Conservation (phyloP, 108 stramenopile species). For the Cyclotella kingstonii region DNA sequence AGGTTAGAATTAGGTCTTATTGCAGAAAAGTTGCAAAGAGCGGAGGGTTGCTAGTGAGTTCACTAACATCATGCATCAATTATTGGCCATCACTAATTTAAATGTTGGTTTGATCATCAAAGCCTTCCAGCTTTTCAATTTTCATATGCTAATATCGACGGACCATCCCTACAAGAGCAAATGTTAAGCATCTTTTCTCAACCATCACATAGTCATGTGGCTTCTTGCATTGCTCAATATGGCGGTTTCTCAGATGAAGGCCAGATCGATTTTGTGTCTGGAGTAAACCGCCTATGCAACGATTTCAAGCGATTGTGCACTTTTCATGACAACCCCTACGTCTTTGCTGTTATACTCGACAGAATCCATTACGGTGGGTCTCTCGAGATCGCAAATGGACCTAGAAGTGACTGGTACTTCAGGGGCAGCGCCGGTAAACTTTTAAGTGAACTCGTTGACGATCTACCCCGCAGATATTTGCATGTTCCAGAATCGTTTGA, state of each 20-base stretch:
- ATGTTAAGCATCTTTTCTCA: constrained; percentile 22
- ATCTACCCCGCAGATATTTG: constrained; percentile 42
- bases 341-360: constrained; percentile 39
- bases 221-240: constrained; percentile 23
- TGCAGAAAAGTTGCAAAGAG: constrained; percentile 4
- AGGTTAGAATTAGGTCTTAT: constrained; percentile 14
- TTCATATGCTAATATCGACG: background rate
- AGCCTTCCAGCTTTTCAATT: constrained; percentile 44
- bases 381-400: constrained; percentile 36
- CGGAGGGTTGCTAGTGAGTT: constrained; percentile 16
- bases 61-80: background rate
- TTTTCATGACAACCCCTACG: constrained; percentile 11
- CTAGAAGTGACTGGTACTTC: constrained; percentile 15
- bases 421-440: constrained; percentile 33
- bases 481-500: constrained; percentile 45
- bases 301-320: constrained; percentile 33
- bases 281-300: constrained; percentile 42
- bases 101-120: background rate
- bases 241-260: constrained; percentile 3
- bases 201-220: constrained; percentile 7
- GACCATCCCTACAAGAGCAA: constrained; percentile 12
- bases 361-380: constrained; percentile 10
- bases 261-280: constrained; percentile 14
- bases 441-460: background rate
- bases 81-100: background rate